phyloP scores from a whole-genome alignment of 441 rosid species.

The Corymbia citriodora region DNA sequence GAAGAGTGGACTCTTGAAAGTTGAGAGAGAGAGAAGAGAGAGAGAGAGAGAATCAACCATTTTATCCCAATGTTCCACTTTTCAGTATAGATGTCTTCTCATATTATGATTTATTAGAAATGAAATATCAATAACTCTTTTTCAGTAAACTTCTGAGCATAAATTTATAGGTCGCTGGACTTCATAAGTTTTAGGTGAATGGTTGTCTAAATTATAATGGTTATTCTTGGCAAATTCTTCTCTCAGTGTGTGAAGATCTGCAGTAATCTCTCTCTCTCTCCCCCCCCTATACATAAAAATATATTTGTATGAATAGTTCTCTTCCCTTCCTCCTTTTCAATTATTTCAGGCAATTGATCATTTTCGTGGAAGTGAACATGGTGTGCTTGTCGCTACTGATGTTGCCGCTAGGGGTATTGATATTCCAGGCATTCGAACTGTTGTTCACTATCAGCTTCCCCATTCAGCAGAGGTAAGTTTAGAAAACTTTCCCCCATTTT shows the following conservation, averaged over 20 bases:
- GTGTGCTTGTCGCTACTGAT: conserved; percentile 90
- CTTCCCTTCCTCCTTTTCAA: background rate
- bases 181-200: background rate
- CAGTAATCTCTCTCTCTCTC: background rate
- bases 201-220: background rate
- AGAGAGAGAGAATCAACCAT: background rate
- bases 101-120: background rate
- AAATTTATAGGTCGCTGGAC: background rate
- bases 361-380: conserved; percentile 73
- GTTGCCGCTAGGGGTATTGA: conserved; percentile 99
- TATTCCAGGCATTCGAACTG: conserved; percentile 89
- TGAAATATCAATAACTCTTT: background rate
- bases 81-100: background rate
- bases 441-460: conserved; percentile 97
- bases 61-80: background rate
- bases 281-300: background rate
- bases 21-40: background rate
- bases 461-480: conserved; percentile 88
- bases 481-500: conserved; percentile 3
- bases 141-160: background rate
- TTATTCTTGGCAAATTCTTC: background rate
- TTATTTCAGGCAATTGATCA: conserved; percentile 81
- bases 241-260: background rate
- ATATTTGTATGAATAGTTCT: background rate
- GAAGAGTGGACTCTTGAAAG: background rate